Percentiles rank a stretch among this genome's conserved stretches.
Conservation (phyloP, 2,329 filamentous ascomycete genomes). For the Cercospora sesami region DNA sequence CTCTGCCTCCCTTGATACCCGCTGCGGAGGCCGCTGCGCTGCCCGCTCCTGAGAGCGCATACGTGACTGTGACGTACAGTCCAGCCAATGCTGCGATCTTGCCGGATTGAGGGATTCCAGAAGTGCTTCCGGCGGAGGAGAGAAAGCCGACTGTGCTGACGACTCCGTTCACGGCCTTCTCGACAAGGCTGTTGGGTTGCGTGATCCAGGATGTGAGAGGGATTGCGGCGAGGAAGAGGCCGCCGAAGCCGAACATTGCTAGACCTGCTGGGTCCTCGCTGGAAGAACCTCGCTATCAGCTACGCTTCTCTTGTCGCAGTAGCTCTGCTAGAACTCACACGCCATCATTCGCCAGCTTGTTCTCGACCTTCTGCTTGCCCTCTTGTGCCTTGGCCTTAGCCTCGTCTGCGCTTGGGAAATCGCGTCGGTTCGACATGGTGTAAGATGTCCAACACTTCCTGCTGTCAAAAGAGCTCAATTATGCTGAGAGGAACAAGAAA, state of each 20-base stretch:
- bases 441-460: neutral
- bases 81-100: constrained; percentile 35
- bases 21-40: constrained; percentile 31
- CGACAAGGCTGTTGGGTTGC: constrained; percentile 30
- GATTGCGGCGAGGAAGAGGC: constrained; percentile 35
- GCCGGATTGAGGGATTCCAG: constrained; percentile 26
- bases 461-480: neutral
- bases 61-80: constrained; percentile 34
- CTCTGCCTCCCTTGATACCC: constrained; percentile 29
- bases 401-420: constrained; percentile 16
- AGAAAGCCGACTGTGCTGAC: constrained; percentile 29
- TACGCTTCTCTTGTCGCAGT: neutral
- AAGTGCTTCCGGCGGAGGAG: constrained; percentile 26
- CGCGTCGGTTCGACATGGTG: constrained; percentile 8
- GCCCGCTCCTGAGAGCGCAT: constrained; percentile 33
- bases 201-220: constrained; percentile 35
- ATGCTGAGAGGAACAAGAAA: neutral
- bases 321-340: constrained; percentile 25
- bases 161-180: constrained; percentile 34
- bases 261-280: constrained; percentile 33
- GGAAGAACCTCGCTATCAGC: neutral
- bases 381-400: constrained; percentile 20
- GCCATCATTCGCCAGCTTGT: constrained; percentile 33
- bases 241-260: constrained; percentile 31
- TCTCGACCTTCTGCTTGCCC: constrained; percentile 20